A percentile compares a stretch with the other conserved stretches of the same genome.
Conservation (phyloP, 495 filamentous ascomycete species). For the Tricharina praecox region DNA sequence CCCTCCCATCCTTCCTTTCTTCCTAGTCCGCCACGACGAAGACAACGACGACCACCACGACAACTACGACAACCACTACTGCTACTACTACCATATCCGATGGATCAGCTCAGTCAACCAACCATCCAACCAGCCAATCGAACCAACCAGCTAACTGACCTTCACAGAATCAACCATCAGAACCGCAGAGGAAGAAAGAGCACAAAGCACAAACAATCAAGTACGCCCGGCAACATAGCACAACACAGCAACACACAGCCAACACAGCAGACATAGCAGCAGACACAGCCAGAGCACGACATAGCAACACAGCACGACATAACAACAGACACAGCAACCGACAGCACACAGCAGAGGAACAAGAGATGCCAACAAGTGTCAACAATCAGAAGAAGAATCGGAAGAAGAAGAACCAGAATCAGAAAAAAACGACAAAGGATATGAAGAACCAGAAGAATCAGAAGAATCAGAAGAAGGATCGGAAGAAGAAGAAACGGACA, state of each 20-base stretch:
- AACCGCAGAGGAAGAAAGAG: neutral
- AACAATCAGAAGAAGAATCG: neutral
- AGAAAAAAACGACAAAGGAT: neutral
- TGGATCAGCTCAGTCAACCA: no score
- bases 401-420: neutral
- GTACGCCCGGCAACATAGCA: neutral
- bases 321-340: neutral
- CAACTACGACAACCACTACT: no score
- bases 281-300: neutral
- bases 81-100: no score
- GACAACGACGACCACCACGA: no score
- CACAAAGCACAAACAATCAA: neutral
- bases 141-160: no score
- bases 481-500: neutral
- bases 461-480: neutral
- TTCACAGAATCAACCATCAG: no score
- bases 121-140: no score
- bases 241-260: neutral
- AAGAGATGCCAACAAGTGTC: neutral
- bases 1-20: neutral
- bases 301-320: neutral
- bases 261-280: neutral
- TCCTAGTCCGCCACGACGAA: no score
- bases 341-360: neutral
- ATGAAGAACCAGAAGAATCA: neutral